phyloP scores from a whole-genome alignment of 495 filamentous ascomycete species.

The Aspergillus affinis region DNA sequence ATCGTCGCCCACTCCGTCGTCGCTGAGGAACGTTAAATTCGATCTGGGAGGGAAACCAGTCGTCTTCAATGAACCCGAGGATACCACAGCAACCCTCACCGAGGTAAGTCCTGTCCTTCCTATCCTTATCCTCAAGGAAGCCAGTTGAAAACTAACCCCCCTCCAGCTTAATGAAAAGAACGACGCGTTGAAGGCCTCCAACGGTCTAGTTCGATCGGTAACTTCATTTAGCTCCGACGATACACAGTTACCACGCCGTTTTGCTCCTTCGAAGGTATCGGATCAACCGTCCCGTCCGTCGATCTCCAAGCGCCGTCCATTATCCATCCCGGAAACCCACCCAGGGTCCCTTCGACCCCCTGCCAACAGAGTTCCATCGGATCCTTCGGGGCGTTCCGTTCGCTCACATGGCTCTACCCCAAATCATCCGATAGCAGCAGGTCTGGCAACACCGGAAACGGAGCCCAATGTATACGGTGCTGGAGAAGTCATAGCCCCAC shows the following conservation, averaged over 20 bases:
- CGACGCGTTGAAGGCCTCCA: slow-evolving; percentile 49
- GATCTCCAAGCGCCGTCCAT: slow-evolving; percentile 47
- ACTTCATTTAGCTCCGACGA: slow-evolving; percentile 40
- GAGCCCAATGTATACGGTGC: slow-evolving; percentile 33
- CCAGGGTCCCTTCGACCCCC: slow-evolving; percentile 38
- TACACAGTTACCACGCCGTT: slow-evolving; percentile 26
- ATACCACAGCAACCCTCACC: slow-evolving; percentile 51
- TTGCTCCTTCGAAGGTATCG: slow-evolving; percentile 25
- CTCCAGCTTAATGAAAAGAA: slow-evolving; percentile 50
- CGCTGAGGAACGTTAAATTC: slow-evolving; percentile 71
- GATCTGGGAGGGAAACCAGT: slow-evolving; percentile 65
- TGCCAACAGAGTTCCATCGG: slow-evolving; percentile 33
- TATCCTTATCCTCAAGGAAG: neutral
- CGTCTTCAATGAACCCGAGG: slow-evolving; percentile 65
- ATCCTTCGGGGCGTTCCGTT: slow-evolving; percentile 34
- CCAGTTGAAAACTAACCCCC: neutral
- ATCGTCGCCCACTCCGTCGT: slow-evolving; percentile 71
- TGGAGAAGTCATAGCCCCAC: slow-evolving; percentile 29
- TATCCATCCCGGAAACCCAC: slow-evolving; percentile 58
- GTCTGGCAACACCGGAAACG: slow-evolving; percentile 46
- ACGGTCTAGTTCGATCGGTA: slow-evolving; percentile 55
- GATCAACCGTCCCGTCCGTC: slow-evolving; percentile 29
- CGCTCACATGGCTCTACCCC: slow-evolving; percentile 31
- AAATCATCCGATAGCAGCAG: slow-evolving; percentile 32
- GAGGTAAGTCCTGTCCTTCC: slow-evolving; percentile 46